phyloP scores from a whole-genome alignment of 2,329 filamentous ascomycete genomes.

The Aspergillus sp. region DNA sequence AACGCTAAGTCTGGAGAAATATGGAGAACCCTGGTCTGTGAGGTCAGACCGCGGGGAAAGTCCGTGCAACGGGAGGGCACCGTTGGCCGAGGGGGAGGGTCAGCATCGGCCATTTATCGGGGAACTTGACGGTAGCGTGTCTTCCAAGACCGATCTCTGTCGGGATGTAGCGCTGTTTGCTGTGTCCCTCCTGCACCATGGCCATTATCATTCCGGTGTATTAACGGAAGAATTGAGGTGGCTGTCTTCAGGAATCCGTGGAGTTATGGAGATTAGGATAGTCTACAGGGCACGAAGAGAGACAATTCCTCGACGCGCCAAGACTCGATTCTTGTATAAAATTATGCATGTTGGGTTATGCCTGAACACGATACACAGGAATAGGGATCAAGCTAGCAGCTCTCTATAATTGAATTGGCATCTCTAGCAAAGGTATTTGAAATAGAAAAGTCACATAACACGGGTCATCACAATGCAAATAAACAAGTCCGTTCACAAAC shows the following conservation, averaged over 20 bases:
- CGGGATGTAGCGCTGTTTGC: neutral
- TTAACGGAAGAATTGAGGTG: neutral
- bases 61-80: neutral
- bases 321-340: no score
- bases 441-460: slow-evolving; percentile 10
- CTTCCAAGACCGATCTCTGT: neutral
- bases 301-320: no score
- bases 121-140: neutral
- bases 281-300: no score
- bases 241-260: neutral
- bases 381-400: no score
- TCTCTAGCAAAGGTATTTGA: no score
- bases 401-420: no score
- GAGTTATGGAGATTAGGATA: no score
- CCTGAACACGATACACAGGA: no score
- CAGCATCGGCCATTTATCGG: slow-evolving; percentile 1
- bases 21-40: neutral
- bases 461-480: slow-evolving; percentile 9
- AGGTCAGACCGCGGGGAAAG: neutral
- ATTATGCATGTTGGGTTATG: no score
- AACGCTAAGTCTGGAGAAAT: neutral
- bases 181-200: neutral
- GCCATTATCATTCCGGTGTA: neutral
- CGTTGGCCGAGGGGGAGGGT: neutral
- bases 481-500: neutral